Base-by-base conservation (phyloP, 257 asterid species). In the Lycium barbarum region DNA sequence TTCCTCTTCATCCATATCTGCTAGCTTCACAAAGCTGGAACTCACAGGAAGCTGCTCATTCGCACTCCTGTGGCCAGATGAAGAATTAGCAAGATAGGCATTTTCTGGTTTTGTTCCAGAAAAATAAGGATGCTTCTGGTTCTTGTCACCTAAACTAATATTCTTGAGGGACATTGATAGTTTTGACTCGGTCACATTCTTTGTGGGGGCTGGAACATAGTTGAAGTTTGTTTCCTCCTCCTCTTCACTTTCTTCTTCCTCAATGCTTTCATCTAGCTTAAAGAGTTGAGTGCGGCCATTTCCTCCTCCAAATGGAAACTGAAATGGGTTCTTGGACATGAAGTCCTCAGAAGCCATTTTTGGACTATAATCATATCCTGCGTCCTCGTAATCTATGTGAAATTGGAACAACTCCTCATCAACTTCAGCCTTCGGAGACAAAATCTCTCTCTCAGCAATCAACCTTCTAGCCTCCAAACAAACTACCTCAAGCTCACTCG, bases 31-130 rank as follows among this genome's bases (percentile, higher is more conserved):
- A 84, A 95, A 97, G 91, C 91, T 92, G 9, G 73, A 90, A 55
- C 98, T 93, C 14, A 92, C 89, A 18, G 97, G 98, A 54, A 97
- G 96, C 91, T 95, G 99, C 86, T 94, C 99, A n/a, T 92, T 94
- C 18, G 98, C 99, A 55, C 99, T 96, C 85, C 98, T 89, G 84
- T 91, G 95, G 33, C 94, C 94, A 14, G 98, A 95, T 13, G 97
- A 95, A 38, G 97, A 91, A 79, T 87, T 90, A 10, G 90, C 79
- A 84, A 87, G 88, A 84, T 86, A 84, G 49, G 89, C 84, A 80
- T 78, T 59, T 61, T 88, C 92, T 7, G 91, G 91, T 83, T 91
- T 91, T 11, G 91, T 35, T 47, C 94, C 93, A 1, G 89, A 67
- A 18, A 92, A 81, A 18, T 88, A 92, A 11, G 91, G 84, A 83